These are phyloP conservation scores for Fraxinus dipetala DNA, from an alignment of 305 asterid species.

Conservation along the genomic window DNA sequence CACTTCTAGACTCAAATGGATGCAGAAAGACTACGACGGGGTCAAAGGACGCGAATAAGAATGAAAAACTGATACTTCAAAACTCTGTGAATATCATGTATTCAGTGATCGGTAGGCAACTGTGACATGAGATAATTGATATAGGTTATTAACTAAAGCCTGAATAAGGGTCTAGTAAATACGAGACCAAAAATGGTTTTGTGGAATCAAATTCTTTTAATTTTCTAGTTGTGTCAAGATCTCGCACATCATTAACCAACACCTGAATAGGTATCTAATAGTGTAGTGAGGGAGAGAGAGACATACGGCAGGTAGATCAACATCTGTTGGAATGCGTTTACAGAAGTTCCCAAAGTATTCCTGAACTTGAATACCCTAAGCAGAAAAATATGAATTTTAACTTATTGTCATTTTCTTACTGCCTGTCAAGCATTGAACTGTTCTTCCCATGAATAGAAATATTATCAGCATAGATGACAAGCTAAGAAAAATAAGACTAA, in stretches of 20 bases:
- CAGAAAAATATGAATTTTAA: slow-evolving; percentile 13
- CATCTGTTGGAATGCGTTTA: slow-evolving; percentile 91
- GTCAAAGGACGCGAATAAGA: background rate
- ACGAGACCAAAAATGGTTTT: background rate
- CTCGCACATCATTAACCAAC: slow-evolving; percentile 1
- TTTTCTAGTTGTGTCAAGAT: background rate
- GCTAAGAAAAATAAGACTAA: slow-evolving; percentile 15
- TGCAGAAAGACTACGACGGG: background rate
- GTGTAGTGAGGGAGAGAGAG: slow-evolving; percentile 33
- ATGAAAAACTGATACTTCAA: background rate
- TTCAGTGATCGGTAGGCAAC: background rate
- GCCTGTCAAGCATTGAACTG: slow-evolving; percentile 11
- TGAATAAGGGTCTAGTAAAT: background rate
- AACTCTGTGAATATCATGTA: background rate
- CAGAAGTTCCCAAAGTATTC: slow-evolving; percentile 92
- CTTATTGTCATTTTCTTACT: background rate
- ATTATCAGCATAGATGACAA: slow-evolving; percentile 16
- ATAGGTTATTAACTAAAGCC: background rate
- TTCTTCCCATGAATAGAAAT: slow-evolving; percentile 7
- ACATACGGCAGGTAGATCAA: slow-evolving; percentile 86
- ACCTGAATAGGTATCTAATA: slow-evolving; percentile 2
- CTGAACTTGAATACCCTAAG: slow-evolving; percentile 94
- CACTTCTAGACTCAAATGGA: background rate
- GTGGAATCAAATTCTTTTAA: background rate
- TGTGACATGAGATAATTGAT: background rate